phyloP scores from a whole-genome alignment of 257 asterid genomes.

The Misopates orontium region DNA sequence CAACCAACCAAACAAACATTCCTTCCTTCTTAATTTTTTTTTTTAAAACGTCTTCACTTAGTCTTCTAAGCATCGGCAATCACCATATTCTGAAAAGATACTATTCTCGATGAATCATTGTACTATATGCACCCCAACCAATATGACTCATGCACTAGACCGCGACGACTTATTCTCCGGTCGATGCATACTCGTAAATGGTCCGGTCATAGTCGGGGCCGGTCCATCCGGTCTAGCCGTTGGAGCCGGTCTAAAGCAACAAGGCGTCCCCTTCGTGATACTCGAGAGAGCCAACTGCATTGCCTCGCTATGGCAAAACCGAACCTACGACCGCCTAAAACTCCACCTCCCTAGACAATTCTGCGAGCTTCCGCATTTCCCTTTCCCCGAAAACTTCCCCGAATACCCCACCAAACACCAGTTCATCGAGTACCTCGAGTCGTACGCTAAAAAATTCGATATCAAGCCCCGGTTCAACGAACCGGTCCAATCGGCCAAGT shows the following conservation, averaged over 20 bases:
- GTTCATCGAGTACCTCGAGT: slow-evolving; percentile 70
- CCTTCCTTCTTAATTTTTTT: neutral
- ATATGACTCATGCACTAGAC: slow-evolving; percentile 32
- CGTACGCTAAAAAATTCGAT: slow-evolving; percentile 54
- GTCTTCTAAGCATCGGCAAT: neutral
- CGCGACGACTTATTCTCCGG: slow-evolving; percentile 58
- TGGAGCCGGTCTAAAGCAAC: slow-evolving; percentile 70
- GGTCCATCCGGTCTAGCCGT: slow-evolving; percentile 94
- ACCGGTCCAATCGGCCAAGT: slow-evolving; percentile 56
- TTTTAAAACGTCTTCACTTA: slow-evolving; percentile 1
- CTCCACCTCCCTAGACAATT: slow-evolving; percentile 86
- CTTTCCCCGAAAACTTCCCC: slow-evolving; percentile 71
- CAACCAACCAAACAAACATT: neutral
- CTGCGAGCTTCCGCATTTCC: slow-evolving; percentile 72
- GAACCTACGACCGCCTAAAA: slow-evolving; percentile 81
- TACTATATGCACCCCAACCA: slow-evolving; percentile 38
- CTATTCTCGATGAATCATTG: slow-evolving; percentile 44
- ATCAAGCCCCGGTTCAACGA: slow-evolving; percentile 71
- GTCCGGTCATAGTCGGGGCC: slow-evolving; percentile 87
- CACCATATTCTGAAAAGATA: neutral
- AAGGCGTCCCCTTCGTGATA: slow-evolving; percentile 80
- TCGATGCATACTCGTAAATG: slow-evolving; percentile 78
- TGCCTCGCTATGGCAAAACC: slow-evolving; percentile 83
- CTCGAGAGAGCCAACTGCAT: slow-evolving; percentile 86
- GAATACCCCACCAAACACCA: slow-evolving; percentile 71